Evolutionary conservation across 768 basidiomycete species (phyloP).

Genomic region (Psilocybe sp.): DNA sequence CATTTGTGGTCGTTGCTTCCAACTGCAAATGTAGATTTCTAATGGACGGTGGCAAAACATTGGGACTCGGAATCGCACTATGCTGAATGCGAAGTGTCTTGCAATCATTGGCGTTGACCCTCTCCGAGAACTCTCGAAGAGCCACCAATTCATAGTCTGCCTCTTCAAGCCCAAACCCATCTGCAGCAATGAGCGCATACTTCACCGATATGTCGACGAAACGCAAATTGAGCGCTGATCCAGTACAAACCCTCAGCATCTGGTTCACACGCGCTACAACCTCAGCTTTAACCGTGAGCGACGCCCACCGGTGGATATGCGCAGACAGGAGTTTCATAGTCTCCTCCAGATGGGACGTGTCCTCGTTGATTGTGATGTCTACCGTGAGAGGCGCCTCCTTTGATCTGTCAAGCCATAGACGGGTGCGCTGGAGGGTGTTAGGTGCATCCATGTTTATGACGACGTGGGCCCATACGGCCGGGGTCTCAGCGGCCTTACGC

Average conservation of each 20-base stretch:
- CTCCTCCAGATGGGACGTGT: slow-evolving; percentile 25
- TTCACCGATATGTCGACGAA: slow-evolving; percentile 26
- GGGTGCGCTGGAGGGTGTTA: slow-evolving; percentile 38
- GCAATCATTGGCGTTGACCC: slow-evolving; percentile 29
- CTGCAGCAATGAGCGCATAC: slow-evolving; percentile 24
- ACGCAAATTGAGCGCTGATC: slow-evolving; percentile 33
- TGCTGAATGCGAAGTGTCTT: slow-evolving; percentile 29
- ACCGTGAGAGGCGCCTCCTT: slow-evolving; percentile 40
- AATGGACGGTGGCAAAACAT: slow-evolving; percentile 30
- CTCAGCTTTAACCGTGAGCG: slow-evolving; percentile 36
- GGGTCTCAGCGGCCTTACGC: slow-evolving; percentile 48
- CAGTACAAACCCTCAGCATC: slow-evolving; percentile 34
- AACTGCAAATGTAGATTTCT: slow-evolving; percentile 33
- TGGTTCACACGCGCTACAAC: slow-evolving; percentile 35
- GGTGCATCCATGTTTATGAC: slow-evolving; percentile 46
- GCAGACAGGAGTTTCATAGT: slow-evolving; percentile 38
- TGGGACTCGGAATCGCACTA: slow-evolving; percentile 30
- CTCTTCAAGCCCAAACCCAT: slow-evolving; percentile 10
- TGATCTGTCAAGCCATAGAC: slow-evolving; percentile 50
- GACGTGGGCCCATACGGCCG: slow-evolving; percentile 58
- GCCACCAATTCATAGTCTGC: slow-evolving; percentile 21
- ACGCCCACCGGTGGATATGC: slow-evolving; percentile 41
- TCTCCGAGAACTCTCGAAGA: slow-evolving; percentile 25
- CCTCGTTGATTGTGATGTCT: slow-evolving; percentile 35
- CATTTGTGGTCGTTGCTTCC: slow-evolving; percentile 12